Evolutionary conservation across 176 grass and related monocot species (phyloP).

Genomic region (Oryza meridionalis): DNA sequence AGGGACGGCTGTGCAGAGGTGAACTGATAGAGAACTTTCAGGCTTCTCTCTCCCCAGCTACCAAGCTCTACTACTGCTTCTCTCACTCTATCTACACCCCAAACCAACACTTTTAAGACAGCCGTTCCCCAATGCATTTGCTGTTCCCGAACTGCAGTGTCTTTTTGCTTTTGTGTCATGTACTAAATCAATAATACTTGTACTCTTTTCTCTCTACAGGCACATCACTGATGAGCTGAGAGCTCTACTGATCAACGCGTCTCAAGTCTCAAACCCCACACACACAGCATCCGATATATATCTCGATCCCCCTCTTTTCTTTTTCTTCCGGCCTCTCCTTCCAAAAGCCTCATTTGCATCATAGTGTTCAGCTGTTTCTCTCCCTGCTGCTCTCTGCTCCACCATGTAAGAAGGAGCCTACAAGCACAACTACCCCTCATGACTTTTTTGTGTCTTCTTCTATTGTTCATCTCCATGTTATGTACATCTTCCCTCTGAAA

Average conservation of each 20-base stretch:
- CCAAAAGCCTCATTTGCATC: constrained; percentile 55
- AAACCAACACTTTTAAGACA: constrained; percentile 78
- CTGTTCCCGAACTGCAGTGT: constrained; percentile 72
- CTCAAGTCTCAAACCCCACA: background rate
- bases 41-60: constrained; percentile 55
- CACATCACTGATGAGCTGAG: background rate
- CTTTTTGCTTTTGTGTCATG: constrained; percentile 58
- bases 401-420: constrained; percentile 63
- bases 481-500: constrained; percentile 44
- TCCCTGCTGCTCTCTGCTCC: constrained; percentile 56
- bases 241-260: background rate
- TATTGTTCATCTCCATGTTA: constrained; percentile 58
- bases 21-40: constrained; percentile 93
- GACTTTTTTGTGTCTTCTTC: constrained; percentile 52
- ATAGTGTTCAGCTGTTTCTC: constrained; percentile 54
- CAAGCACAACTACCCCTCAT: constrained; percentile 42
- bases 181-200: constrained; percentile 32
- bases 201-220: constrained; percentile 20
- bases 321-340: constrained; percentile 38
- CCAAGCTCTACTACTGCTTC: constrained; percentile 45
- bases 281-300: constrained; percentile 45
- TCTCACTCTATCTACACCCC: constrained; percentile 52
- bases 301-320: constrained; percentile 4
- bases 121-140: constrained; percentile 58
- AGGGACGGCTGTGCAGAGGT: constrained; percentile 75